phyloP scores from a whole-genome alignment of 2,329 filamentous ascomycete genomes.

The Penicillium rolfsii region DNA sequence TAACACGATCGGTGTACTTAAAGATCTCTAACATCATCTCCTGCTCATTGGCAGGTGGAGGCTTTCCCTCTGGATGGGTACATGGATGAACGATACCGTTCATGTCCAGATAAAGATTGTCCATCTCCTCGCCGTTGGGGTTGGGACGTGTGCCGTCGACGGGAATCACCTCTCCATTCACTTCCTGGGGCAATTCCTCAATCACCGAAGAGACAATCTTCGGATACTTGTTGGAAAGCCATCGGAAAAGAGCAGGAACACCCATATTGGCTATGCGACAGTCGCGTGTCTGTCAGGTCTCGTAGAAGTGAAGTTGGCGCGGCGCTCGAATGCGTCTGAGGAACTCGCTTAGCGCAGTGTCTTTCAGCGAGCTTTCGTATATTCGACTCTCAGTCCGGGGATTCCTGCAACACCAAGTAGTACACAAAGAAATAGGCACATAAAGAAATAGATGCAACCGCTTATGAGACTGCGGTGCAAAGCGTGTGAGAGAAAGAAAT shows the following conservation, averaged over 20 bases:
- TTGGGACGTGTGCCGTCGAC: constrained; percentile 84
- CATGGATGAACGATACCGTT: constrained; percentile 99
- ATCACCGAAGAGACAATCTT: constrained; percentile 93
- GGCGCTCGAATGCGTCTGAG: constrained; percentile 21
- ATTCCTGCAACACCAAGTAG: not conserved
- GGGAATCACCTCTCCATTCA: constrained; percentile 83
- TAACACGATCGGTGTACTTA: constrained; percentile 96
- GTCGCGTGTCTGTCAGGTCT: constrained; percentile 9
- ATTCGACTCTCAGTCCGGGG: not conserved
- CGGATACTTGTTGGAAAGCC: constrained; percentile 94
- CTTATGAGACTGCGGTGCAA: constrained; percentile 22
- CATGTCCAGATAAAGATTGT: constrained; percentile 98
- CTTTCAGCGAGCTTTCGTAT: not conserved
- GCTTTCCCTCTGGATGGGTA: constrained; percentile 92
- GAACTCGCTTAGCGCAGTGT: constrained; percentile 13
- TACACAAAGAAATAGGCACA: not conserved
- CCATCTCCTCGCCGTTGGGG: constrained; percentile 96
- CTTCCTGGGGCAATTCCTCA: constrained; percentile 78
- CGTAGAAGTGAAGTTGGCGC: constrained; percentile 7
- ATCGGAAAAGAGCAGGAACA: constrained; percentile 93
- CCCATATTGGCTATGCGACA: constrained; percentile 64
- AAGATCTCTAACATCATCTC: constrained; percentile 99
- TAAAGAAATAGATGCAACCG: constrained; percentile 18
- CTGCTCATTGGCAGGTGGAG: constrained; percentile 88
- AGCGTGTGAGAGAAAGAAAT: constrained; percentile 8